phyloP scores from a whole-genome alignment of 2,329 filamentous ascomycete species.

The Berkeleyomyces basicola region DNA sequence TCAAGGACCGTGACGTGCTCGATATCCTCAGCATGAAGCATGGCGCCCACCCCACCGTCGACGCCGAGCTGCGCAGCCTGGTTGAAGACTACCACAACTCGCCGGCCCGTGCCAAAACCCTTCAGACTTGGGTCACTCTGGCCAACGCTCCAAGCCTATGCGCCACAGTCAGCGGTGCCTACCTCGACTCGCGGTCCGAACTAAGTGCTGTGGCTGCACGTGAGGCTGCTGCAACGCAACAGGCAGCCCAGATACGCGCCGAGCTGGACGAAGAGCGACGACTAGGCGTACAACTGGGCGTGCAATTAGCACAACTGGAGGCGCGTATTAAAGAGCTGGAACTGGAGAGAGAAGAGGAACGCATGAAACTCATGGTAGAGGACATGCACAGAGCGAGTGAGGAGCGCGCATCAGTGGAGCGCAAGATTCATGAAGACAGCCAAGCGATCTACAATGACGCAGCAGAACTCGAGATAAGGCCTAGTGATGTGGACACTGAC shows the following conservation, averaged over 20 bases:
- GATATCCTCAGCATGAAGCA: slow-evolving; percentile 7
- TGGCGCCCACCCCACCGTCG: slow-evolving; percentile 7
- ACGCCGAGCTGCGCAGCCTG: background rate
- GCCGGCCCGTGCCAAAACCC: background rate
- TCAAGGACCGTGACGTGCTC: slow-evolving; percentile 10
- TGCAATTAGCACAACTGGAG: background rate
- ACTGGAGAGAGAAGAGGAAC: background rate
- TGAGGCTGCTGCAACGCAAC: background rate
- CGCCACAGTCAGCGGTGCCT: background rate
- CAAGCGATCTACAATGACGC: background rate
- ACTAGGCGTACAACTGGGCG: background rate
- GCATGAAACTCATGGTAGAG: background rate
- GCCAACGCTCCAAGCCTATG: slow-evolving; percentile 10
- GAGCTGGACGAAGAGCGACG: background rate
- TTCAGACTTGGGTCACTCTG: slow-evolving; percentile 8
- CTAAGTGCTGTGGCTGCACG: background rate
- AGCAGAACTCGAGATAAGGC: background rate
- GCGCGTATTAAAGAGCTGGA: background rate
- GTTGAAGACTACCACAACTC: slow-evolving; percentile 5
- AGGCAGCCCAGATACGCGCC: background rate
- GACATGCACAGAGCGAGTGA: slow-evolving; percentile 7
- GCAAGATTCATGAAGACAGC: background rate
- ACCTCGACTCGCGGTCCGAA: background rate
- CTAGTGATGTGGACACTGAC: background rate
- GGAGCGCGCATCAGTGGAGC: background rate